A percentile compares a stretch with the other conserved stretches of the same genome.
Evolutionary conservation across 805 yeast species (phyloP).

Genomic region (Kregervanrija fluxuum): DNA sequence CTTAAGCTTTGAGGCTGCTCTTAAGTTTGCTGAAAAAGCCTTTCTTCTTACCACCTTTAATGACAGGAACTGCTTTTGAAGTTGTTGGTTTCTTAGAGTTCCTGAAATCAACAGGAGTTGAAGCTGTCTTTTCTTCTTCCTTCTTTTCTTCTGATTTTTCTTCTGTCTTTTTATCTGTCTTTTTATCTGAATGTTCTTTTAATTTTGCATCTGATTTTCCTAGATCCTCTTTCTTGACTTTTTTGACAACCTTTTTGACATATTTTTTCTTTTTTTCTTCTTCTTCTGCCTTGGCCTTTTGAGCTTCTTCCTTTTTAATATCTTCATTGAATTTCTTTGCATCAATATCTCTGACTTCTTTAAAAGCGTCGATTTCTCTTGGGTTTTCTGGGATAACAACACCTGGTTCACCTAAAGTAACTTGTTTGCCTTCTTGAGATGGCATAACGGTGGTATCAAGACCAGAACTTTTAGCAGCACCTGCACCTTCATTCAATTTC

Average conservation of each 20-base stretch:
- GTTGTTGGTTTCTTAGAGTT: not conserved
- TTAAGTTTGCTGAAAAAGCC: conserved; percentile 37
- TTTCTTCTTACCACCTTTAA: conserved; percentile 29
- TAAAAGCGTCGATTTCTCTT: conserved; percentile 58
- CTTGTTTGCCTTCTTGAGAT: conserved; percentile 34
- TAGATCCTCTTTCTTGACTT: conserved; percentile 21
- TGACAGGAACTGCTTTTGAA: conserved; percentile 6
- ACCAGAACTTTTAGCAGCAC: conserved; percentile 16
- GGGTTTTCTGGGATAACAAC: conserved; percentile 58
- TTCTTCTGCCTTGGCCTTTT: conserved; percentile 11
- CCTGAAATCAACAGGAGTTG: conserved; percentile 1
- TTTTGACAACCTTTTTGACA: conserved; percentile 26
- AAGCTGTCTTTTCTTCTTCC: conserved; percentile 6
- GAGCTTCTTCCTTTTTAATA: conserved; percentile 4
- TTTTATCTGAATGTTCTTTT: conserved; percentile 12
- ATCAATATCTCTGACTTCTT: conserved; percentile 48
- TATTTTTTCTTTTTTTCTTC: conserved; percentile 18
- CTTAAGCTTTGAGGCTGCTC: conserved; percentile 10
- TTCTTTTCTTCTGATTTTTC: conserved; percentile 10
- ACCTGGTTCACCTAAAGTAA: conserved; percentile 65
- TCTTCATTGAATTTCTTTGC: conserved; percentile 49
- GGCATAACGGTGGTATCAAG: conserved; percentile 37
- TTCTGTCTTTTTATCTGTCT: conserved; percentile 8
- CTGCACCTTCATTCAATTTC: conserved; percentile 40
- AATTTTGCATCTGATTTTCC: not conserved